Evolutionary conservation across 768 basidiomycete species (phyloP).

Genomic region (Kwoniella bestiolae): DNA sequence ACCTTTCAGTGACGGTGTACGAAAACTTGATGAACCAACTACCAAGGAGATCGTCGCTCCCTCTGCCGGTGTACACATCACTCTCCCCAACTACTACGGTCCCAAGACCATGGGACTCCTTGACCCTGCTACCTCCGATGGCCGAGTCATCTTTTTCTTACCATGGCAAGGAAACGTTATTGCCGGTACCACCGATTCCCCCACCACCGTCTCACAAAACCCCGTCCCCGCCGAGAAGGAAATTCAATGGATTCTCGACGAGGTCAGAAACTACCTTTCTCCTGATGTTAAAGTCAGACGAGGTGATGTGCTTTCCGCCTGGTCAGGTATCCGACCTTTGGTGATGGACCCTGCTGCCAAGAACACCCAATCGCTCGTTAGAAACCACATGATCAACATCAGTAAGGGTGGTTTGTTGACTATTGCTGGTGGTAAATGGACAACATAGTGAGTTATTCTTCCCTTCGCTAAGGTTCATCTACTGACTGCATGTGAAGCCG

Average conservation of each 20-base stretch:
- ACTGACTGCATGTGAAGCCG: slow-evolving; percentile 27
- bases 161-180: slow-evolving; percentile 99
- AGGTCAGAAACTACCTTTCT: slow-evolving; percentile 83
- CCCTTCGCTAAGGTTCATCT: not conserved
- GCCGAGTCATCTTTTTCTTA: slow-evolving; percentile 97
- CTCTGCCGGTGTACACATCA: slow-evolving; percentile 92
- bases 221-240: slow-evolving; percentile 89
- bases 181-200: slow-evolving; percentile 92
- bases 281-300: slow-evolving; percentile 92
- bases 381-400: slow-evolving; percentile 91
- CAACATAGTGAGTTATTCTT: slow-evolving; percentile 86
- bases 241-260: slow-evolving; percentile 94
- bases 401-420: slow-evolving; percentile 81
- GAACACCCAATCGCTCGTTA: slow-evolving; percentile 82
- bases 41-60: slow-evolving; percentile 83
- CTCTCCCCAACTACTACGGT: slow-evolving; percentile 94
- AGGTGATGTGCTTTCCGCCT: slow-evolving; percentile 92
- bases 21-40: slow-evolving; percentile 69
- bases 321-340: slow-evolving; percentile 88
- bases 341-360: slow-evolving; percentile 78
- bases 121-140: slow-evolving; percentile 93
- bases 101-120: slow-evolving; percentile 90
- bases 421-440: slow-evolving; percentile 98
- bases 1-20: slow-evolving; percentile 84
- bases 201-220: slow-evolving; percentile 70